Evolutionary conservation across 129 eudicot species (phyloP).

Genomic region (Cynara cardunculus): DNA sequence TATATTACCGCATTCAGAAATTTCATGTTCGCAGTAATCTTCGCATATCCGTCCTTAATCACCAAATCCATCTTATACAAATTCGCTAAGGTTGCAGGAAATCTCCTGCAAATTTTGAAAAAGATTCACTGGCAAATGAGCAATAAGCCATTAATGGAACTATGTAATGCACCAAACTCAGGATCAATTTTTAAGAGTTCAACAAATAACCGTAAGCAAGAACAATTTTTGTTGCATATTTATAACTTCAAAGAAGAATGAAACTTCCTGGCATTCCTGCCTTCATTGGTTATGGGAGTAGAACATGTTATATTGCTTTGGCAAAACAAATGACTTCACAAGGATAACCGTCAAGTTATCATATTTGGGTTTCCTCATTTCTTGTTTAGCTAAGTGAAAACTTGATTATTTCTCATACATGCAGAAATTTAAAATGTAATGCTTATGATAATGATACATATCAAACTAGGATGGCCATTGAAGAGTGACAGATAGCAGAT

Average conservation of each 20-base stretch:
- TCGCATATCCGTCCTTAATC: slow-evolving; percentile 75
- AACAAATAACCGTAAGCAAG: background rate
- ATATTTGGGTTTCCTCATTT: background rate
- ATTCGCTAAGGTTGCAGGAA: slow-evolving; percentile 59
- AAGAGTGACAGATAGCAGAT: background rate
- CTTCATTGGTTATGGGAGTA: background rate
- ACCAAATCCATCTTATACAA: slow-evolving; percentile 68
- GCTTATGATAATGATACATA: background rate
- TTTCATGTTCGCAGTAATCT: slow-evolving; percentile 58
- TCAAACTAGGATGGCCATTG: background rate
- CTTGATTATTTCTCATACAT: background rate
- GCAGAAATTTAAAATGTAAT: background rate
- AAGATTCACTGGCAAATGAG: background rate
- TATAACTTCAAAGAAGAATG: background rate
- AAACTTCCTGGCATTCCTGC: background rate
- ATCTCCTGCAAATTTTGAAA: slow-evolving; percentile 54
- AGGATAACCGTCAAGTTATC: background rate
- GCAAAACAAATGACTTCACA: background rate
- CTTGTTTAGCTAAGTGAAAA: background rate
- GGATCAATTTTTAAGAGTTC: background rate
- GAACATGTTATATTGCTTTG: background rate
- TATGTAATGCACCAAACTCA: background rate
- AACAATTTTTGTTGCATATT: background rate
- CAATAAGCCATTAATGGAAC: background rate
- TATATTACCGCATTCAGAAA: slow-evolving; percentile 58